Evolutionary conservation across 139 green algal species (phyloP).

Genomic region (Coccomyxa sp.): DNA sequence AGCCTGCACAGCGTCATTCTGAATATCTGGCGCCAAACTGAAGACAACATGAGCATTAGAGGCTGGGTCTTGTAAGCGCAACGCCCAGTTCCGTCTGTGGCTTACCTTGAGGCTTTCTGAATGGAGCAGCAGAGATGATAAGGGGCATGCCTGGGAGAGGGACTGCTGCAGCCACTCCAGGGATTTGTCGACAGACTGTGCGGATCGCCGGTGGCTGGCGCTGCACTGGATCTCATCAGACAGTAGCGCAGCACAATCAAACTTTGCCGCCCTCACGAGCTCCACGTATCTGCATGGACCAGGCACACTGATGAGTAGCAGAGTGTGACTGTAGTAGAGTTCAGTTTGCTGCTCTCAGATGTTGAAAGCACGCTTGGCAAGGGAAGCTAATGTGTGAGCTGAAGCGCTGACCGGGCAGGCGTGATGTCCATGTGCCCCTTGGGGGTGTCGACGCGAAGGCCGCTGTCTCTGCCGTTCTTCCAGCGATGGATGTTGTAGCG

Average conservation of each 20-base stretch:
- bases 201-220: slow-evolving; percentile 13
- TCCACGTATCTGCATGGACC: slow-evolving; percentile 65
- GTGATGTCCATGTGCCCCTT: background rate
- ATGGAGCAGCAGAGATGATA: background rate
- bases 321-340: slow-evolving; percentile 27
- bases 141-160: slow-evolving; percentile 11
- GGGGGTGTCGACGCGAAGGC: slow-evolving; percentile 18
- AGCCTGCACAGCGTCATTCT: too few relatives aligned
- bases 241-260: slow-evolving; percentile 56
- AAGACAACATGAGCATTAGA: too few relatives aligned
- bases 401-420: background rate
- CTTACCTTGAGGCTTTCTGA: too few relatives aligned
- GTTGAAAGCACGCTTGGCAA: too few relatives aligned
- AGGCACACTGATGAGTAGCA: too few relatives aligned
- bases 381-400: too few relatives aligned
- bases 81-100: too few relatives aligned
- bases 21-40: too few relatives aligned
- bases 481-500: slow-evolving; percentile 45
- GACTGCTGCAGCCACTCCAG: slow-evolving; percentile 49
- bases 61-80: too few relatives aligned
- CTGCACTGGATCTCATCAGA: slow-evolving; percentile 53
- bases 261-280: slow-evolving; percentile 37
- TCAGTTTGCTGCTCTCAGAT: background rate
- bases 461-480: slow-evolving; percentile 30
- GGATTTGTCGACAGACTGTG: slow-evolving; percentile 26